phyloP scores from a whole-genome alignment of 805 yeast genomes.

The Saturnispora sanitii region DNA sequence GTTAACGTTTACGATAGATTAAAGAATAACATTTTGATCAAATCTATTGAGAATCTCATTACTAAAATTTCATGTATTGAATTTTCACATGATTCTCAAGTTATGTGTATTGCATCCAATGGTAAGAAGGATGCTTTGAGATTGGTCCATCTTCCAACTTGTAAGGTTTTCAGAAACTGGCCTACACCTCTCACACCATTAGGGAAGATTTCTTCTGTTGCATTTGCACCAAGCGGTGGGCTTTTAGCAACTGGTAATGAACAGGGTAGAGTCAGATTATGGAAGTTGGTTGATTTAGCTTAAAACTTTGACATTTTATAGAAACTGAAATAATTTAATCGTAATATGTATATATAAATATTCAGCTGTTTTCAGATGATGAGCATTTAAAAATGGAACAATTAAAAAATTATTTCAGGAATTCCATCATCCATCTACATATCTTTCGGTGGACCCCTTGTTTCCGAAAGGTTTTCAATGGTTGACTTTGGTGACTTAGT shows the following conservation, averaged over 20 bases:
- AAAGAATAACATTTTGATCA: constrained; percentile 40
- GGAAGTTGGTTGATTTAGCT: constrained; percentile 42
- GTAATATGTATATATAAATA: neutral
- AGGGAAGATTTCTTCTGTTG: constrained; percentile 79
- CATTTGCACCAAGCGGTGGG: constrained; percentile 73
- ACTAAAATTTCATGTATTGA: constrained; percentile 66
- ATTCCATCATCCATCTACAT: neutral
- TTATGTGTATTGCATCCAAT: constrained; percentile 76
- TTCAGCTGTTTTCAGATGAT: neutral
- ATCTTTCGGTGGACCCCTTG: neutral
- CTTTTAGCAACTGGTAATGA: constrained; percentile 86
- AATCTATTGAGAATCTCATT: constrained; percentile 66
- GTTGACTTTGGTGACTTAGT: neutral
- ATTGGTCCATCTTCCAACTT: constrained; percentile 78
- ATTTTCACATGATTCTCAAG: constrained; percentile 83
- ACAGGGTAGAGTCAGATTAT: constrained; percentile 79
- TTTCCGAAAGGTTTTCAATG: neutral
- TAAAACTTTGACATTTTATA: constrained; percentile 1
- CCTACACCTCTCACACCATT: constrained; percentile 95
- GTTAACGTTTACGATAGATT: constrained; percentile 74
- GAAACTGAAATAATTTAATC: neutral
- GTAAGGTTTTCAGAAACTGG: constrained; percentile 87
- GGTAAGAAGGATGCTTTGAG: constrained; percentile 79
- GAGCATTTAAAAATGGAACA: neutral
- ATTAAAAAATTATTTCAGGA: neutral